Evolutionary conservation across 805 yeast genomes (phyloP), one percentile per base, ranked within the genome.

Genomic region (Isabelozyma heimii): DNA sequence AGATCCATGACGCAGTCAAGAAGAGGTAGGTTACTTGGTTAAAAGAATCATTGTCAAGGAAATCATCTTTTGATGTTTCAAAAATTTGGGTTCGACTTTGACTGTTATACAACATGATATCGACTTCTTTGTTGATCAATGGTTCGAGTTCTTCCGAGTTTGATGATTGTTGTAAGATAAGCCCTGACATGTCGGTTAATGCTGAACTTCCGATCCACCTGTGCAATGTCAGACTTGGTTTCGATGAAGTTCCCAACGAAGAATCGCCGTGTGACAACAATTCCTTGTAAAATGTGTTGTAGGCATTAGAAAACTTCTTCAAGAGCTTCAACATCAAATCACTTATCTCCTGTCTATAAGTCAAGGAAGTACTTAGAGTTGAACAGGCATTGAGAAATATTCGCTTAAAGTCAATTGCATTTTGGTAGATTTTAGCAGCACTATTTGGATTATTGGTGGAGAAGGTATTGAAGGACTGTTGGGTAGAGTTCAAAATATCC

Each of bases 311-410:
- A 66, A 75, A 60, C 62, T 64, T 58, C 52, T 67, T 54, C 57
- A 72, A 50, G 56, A 79, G 61, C 27, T 63, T 65, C 43, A 81
- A 62, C 2, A 76, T 70, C 14, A 75, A 60, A 33, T 67, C 66
- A 45, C 82, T 80, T 8, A 42, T 42, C 35, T 42, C 44, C 26
- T 27, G 70, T 47, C 90, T 76, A 58, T 76, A 87, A 41, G 77
- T 69, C 30, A 80, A 65, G 4, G 88, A 82, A 2, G 89, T 83
- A 59, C 83, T 85, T 47, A 86, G 69, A 4, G 81, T 62, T 39
- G 72, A 70, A 54, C 87, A 80, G 6, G 79, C 62, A 52, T 73
- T 70, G 24, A 69, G 64, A 46, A 83, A 71, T 45, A 84, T 69
- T 10, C 66, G 65, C 42, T 77, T 72, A 54, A 82, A 80, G 15